Base-by-base conservation (phyloP, 177 flowering plant species). In the Tripterygium wilfordii region DNA sequence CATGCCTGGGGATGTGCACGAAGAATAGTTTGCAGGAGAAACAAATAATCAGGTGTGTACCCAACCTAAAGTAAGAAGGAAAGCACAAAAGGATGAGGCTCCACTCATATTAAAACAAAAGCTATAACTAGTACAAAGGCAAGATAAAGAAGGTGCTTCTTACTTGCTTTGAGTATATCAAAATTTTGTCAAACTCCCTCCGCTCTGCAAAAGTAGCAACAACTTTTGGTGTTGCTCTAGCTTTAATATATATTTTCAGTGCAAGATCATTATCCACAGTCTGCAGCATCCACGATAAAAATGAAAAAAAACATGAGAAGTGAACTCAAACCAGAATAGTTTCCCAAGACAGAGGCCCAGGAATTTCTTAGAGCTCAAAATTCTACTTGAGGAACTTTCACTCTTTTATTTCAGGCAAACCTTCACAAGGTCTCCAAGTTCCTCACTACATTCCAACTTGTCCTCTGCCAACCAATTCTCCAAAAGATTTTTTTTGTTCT, bases 141-240 rank as follows among this genome's bases (percentile, higher is more conserved):
- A 36, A 26, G 36, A 42, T 1, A 28, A 37, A 40, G 10, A 40
- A 40, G 5, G 10, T 21, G 25, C 10, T 15, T 40, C 18, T 44
- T 28, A 89, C 99, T 91, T 92, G 99, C 71, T 89, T 92, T 14
- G 99, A 92, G 75, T 92, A 92, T 24, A 92, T 80, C 23, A 92
- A 72, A 56, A 92, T 92, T 53, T 92, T 92, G 74, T 92, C 99
- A 60, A 92, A 92, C 64, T 92, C 99, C 66, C 95, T 78, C 35
- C 97, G 61, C 61, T 92, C 99, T 38, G 99, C 99, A 78, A 92
- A 92, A 58, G 99, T 97, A 17, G 99, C 99, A 56, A 92, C 99
- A 54, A 92, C 99, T 70, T 92, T 92, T 8, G 97, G 97, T 18
- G 99, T 92, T 56, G 97, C 97, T 59, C 99, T 72, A 18, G 99